A percentile compares a stretch with the other conserved stretches of the same genome.
Conservation (phyloP, 2,329 filamentous ascomycete genomes). For the Tolypocladium tropicale region DNA sequence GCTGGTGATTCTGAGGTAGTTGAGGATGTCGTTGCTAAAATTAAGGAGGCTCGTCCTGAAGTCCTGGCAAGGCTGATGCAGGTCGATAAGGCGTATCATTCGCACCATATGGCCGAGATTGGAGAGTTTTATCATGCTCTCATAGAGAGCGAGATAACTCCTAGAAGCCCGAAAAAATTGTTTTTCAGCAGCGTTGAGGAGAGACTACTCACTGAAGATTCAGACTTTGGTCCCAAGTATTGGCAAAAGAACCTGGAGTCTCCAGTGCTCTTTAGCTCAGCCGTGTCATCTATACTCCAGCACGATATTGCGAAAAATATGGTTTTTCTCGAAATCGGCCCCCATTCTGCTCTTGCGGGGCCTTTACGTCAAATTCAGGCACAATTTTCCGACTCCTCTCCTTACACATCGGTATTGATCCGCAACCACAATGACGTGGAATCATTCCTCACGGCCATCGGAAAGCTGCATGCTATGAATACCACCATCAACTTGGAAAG, state of each 20-base stretch:
- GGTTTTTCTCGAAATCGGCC: conserved; percentile 11
- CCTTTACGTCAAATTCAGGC: conserved; percentile 9
- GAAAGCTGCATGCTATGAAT: conserved; percentile 4
- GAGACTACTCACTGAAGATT: neutral
- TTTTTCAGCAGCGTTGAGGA: conserved; percentile 4
- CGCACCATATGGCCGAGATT: conserved; percentile 8
- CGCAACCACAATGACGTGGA: conserved; percentile 1
- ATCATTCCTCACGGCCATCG: conserved; percentile 3
- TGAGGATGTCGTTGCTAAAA: neutral
- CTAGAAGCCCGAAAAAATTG: neutral
- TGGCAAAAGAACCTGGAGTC: conserved; percentile 7
- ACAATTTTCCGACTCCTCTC: neutral
- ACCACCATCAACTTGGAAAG: neutral
- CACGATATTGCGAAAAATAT: neutral
- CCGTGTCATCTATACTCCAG: neutral
- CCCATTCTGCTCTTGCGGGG: conserved; percentile 10
- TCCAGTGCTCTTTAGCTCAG: conserved; percentile 4
- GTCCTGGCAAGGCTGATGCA: neutral
- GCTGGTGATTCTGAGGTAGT: conserved; percentile 4
- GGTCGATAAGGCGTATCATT: conserved; percentile 22
- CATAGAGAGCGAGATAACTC: neutral
- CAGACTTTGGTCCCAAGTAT: neutral
- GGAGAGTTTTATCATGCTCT: neutral
- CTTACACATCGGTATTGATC: conserved; percentile 4
- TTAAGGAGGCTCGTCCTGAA: neutral